Evolutionary conservation across 139 green algal species (phyloP).

Genomic region (Spirogloea muscicola): DNA sequence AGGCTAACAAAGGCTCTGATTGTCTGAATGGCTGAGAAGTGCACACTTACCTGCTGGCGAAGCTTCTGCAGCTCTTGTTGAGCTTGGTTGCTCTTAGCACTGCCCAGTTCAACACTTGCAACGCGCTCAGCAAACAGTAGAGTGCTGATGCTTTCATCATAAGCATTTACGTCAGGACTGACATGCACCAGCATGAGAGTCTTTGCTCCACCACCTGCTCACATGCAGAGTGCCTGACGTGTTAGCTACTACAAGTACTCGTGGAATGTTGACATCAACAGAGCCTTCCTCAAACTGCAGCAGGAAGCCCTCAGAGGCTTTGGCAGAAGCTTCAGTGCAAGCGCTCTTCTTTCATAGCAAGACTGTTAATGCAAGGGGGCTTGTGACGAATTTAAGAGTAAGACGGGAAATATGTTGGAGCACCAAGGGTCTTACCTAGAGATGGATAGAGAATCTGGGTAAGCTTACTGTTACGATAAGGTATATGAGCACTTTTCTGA

Average conservation of each 20-base stretch:
- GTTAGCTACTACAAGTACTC: background rate
- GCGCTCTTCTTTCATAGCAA: too few relatives aligned
- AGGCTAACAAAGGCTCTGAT: too few relatives aligned
- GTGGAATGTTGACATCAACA: background rate
- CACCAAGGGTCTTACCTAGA: slow-evolving; percentile 7
- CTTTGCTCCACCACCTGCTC: slow-evolving; percentile 24
- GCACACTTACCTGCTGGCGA: slow-evolving; percentile 24
- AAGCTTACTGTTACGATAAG: slow-evolving; percentile 91
- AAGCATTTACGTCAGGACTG: slow-evolving; percentile 16
- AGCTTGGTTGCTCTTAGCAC: slow-evolving; percentile 4
- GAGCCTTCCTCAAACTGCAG: too few relatives aligned
- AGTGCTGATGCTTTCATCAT: slow-evolving; percentile 24
- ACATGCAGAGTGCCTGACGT: background rate
- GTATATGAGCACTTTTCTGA: slow-evolving; percentile 63
- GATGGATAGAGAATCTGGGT: slow-evolving; percentile 66
- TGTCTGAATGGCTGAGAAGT: too few relatives aligned
- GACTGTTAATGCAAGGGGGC: too few relatives aligned
- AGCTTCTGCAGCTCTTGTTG: background rate
- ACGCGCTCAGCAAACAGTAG: slow-evolving; percentile 33
- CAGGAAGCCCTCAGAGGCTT: too few relatives aligned
- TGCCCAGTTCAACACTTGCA: slow-evolving; percentile 11
- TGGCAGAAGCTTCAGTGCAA: too few relatives aligned
- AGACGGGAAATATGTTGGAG: background rate
- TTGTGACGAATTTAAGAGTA: background rate
- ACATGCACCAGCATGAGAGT: slow-evolving; percentile 36